Evolutionary conservation across 2,329 filamentous ascomycete genomes (phyloP).

Genomic region (Fusarium newnesense): DNA sequence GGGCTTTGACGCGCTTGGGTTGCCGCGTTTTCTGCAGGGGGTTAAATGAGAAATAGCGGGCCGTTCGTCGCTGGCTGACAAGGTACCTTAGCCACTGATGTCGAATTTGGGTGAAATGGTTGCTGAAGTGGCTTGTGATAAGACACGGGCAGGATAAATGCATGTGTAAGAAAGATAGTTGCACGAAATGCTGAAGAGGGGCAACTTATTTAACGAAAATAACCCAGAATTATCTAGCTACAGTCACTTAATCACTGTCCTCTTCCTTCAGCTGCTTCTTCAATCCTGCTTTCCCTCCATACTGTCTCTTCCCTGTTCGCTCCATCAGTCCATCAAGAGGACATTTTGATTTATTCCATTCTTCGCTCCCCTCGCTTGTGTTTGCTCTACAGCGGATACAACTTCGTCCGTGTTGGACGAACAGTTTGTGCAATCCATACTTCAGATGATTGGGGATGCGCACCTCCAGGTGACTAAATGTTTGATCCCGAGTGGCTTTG

Average conservation of each 20-base stretch:
- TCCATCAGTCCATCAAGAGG: constrained; percentile 41
- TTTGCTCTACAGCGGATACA: constrained; percentile 43
- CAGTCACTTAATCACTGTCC: constrained; percentile 22
- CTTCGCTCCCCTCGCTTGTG: constrained; percentile 43
- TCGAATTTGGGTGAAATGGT: neutral
- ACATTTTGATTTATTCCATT: constrained; percentile 38
- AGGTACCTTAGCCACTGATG: neutral
- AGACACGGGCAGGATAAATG: neutral
- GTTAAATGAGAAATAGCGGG: constrained; percentile 40
- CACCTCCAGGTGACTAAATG: constrained; percentile 43
- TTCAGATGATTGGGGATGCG: constrained; percentile 42
- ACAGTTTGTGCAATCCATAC: constrained; percentile 43
- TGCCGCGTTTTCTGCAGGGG: constrained; percentile 42
- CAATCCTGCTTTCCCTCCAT: constrained; percentile 23
- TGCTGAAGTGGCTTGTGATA: neutral
- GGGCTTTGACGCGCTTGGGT: constrained; percentile 29
- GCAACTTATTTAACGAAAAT: neutral
- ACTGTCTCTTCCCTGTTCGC: constrained; percentile 39
- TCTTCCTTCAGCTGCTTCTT: constrained; percentile 35
- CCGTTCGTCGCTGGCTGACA: constrained; percentile 19
- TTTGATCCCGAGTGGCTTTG: constrained; percentile 41
- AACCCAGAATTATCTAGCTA: neutral
- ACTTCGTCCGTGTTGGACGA: constrained; percentile 42
- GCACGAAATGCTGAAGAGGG: neutral
- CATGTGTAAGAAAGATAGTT: neutral